Evolutionary conservation across 2,329 filamentous ascomycete genomes (phyloP), one percentile per base, ranked within the genome.

Genomic region (Paracorniculantispora psalliotae): DNA sequence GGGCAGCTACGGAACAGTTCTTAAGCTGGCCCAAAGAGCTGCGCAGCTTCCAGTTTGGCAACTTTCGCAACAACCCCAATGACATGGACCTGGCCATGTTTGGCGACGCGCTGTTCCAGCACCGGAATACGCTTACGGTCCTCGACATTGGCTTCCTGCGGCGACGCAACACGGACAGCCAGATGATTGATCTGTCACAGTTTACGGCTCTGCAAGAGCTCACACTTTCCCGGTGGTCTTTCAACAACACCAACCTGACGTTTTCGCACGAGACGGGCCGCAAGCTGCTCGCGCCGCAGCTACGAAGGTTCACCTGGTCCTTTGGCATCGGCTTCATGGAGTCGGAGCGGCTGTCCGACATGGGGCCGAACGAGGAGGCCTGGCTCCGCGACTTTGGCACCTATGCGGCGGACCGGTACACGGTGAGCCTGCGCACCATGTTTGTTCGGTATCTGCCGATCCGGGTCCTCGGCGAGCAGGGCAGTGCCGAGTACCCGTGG

Each of bases 61-160:
- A 51, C 33, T 51, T 51, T n/a, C 49, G 49, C 21, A 51, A 51
- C 33, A 51, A 51, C 21, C 33, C 33, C 10, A 51, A 51, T 21
- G 49, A 51, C 49, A 51, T 51, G 49, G 49, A 51, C 21, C 49
- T 51, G 21, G 33, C 33, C 33, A 51, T 51, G 49, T 51, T 51
- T n/a, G 49, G 49, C 19, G 13, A 17, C 21, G 49, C 49, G 13
- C 49, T 51, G 49, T 19, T 51, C 17, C 49, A 51, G 21, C 49
- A 51, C 33, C 21, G 49, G n/a, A 35, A 51, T 33, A 53, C 50
- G 2, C 37, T 55, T n/a, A 47, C 39, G 12, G 37, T 35, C 9
- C 41, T 55, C 17, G 41, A 55, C 41, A 30, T 55, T n/a, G 52
- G 39, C 52, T 35, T 41, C 21, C 28, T 55, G 1, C 37, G 52